Conservation (phyloP, 2,329 filamentous ascomycete species). For the Colletotrichum somersetense region DNA sequence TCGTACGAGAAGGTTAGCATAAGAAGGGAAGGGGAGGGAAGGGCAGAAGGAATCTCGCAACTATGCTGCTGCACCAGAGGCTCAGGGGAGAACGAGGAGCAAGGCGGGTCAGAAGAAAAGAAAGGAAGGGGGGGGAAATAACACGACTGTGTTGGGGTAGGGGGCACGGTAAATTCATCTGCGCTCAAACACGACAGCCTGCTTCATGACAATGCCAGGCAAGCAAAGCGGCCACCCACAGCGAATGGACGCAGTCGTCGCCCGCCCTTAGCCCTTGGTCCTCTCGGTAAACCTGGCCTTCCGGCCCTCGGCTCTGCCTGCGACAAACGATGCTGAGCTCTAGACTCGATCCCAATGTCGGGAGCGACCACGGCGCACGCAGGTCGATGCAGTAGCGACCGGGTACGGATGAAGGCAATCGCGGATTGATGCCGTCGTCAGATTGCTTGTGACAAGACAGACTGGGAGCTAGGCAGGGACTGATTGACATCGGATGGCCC, state of each 20-base stretch:
- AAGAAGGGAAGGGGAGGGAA: too few species aligned
- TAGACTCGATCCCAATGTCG: constrained; percentile 24
- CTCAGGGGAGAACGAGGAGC: neutral
- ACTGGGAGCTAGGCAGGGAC: neutral
- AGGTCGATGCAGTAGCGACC: neutral
- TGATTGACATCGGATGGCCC: constrained; percentile 9
- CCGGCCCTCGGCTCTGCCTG: constrained; percentile 4
- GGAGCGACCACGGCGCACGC: constrained; percentile 2
- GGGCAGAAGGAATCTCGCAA: constrained; percentile 14
- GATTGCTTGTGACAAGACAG: neutral
- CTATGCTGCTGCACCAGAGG: constrained; percentile 16
- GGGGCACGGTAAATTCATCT: constrained; percentile 10
- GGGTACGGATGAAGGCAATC: constrained; percentile 33
- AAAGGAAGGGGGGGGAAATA: neutral
- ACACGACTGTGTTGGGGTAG: neutral
- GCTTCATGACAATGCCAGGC: constrained; percentile 27
- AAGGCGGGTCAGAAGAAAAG: neutral
- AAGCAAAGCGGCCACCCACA: neutral
- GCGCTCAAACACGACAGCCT: constrained; percentile 19
- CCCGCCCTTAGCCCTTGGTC: constrained; percentile 20
- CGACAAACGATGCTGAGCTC: constrained; percentile 14
- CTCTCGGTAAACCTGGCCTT: neutral
- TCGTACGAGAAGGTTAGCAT: neutral
- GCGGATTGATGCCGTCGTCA: constrained; percentile 18
- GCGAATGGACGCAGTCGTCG: constrained; percentile 8